phyloP scores from a whole-genome alignment of 805 yeast genomes.

The Zygotorulaspora chibaensis region DNA sequence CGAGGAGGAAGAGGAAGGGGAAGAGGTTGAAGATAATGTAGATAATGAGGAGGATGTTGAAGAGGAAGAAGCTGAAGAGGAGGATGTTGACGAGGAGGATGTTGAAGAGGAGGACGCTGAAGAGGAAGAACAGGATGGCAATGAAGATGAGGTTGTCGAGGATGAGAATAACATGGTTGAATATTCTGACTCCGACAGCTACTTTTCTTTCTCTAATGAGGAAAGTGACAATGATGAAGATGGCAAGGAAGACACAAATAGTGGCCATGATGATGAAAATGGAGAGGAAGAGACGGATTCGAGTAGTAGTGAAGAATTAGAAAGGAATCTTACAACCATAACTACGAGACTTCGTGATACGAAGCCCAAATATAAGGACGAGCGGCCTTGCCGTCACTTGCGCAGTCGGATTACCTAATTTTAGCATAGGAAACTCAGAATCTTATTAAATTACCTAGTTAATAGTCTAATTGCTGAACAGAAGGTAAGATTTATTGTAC shows the following conservation, averaged over 20 bases:
- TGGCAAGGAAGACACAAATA: not conserved
- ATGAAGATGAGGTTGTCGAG: not conserved
- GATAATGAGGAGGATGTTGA: slow-evolving; percentile 15
- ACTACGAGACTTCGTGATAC: slow-evolving; percentile 4
- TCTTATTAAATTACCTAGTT: not conserved
- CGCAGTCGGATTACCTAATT: slow-evolving; percentile 2
- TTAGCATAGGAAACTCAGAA: not conserved
- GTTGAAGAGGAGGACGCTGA: slow-evolving; percentile 3
- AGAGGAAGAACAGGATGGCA: not conserved
- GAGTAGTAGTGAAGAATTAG: not conserved
- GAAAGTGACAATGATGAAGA: slow-evolving; percentile 6
- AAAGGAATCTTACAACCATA: not conserved
- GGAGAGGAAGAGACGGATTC: not conserved
- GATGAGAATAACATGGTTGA: not conserved
- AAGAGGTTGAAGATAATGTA: slow-evolving; percentile 13
- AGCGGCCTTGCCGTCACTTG: slow-evolving; percentile 4
- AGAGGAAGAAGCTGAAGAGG: slow-evolving; percentile 2
- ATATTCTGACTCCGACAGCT: not conserved
- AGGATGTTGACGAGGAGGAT: slow-evolving; percentile 8
- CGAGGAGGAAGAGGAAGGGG: slow-evolving; percentile 16
- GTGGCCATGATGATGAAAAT: not conserved
- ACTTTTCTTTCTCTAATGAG: not conserved
- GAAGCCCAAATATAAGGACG: not conserved
- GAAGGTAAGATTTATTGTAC: no score
- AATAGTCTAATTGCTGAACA: no score